A percentile compares a stretch with the other conserved stretches of the same genome.
Conservation (phyloP, 2,329 filamentous ascomycete species). For the Anthostomella pinea region DNA sequence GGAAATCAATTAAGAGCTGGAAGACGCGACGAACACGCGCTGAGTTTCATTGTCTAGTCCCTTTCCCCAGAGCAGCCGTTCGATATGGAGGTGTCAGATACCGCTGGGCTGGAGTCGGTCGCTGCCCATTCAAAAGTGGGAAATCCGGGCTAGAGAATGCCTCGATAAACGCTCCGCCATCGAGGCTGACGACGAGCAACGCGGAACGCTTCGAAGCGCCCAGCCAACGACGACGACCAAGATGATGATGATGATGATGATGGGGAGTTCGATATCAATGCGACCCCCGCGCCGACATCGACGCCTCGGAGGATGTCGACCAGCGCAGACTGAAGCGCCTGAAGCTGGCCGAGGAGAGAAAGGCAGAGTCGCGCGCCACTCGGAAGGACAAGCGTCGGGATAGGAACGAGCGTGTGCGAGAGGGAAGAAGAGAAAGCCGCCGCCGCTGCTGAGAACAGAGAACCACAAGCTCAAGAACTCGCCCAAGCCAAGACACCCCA, state of each 20-base stretch:
- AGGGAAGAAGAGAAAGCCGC: conserved; percentile 49
- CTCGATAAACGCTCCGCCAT: conserved; percentile 9
- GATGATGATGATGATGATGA: conserved; percentile 72
- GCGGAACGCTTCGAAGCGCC: conserved; percentile 27
- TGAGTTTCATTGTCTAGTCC: too few relatives aligned
- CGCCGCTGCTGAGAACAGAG: conserved; percentile 40
- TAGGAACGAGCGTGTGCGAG: conserved; percentile 47
- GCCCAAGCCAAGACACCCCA: conserved; percentile 33
- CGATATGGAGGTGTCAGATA: conserved; percentile 9
- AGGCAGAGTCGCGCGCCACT: conserved; percentile 55
- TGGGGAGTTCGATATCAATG: too few relatives aligned
- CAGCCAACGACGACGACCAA: too few relatives aligned
- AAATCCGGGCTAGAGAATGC: conserved; percentile 8
- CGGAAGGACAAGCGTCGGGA: conserved; percentile 55
- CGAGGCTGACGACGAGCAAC: too few relatives aligned
- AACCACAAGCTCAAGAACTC: conserved; percentile 36
- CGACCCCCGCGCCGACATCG: too few relatives aligned
- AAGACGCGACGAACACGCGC: conserved; percentile 30
- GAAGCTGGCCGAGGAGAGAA: conserved; percentile 73
- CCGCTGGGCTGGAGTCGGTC: conserved; percentile 5
- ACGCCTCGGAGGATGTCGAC: conserved; percentile 33
- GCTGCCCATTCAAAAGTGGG: conserved; percentile 9
- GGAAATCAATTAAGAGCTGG: conserved; percentile 29
- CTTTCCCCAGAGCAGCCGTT: too few relatives aligned
- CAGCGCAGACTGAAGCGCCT: conserved; percentile 73